These are phyloP conservation scores for Lyophyllum decastes DNA, from an alignment of 768 basidiomycete genomes.

Conservation along the genomic window DNA sequence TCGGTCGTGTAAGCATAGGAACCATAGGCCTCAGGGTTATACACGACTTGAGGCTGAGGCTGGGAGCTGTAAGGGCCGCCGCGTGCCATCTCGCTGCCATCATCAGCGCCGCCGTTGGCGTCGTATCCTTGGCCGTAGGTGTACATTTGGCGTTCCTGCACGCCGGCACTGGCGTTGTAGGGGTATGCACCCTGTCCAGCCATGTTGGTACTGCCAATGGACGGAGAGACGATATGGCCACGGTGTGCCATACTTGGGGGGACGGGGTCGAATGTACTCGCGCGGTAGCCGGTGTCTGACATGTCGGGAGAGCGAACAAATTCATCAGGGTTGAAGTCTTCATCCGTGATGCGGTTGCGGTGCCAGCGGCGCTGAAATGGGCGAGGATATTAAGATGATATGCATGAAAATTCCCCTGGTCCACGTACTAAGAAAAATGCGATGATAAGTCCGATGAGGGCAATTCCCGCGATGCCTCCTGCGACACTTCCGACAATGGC, in stretches of 20 bases:
- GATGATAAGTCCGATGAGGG: conserved; percentile 36
- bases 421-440: conserved; percentile 41
- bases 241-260: conserved; percentile 30
- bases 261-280: conserved; percentile 25
- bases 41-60: conserved; percentile 36
- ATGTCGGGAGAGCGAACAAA: conserved; percentile 22
- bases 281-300: conserved; percentile 20
- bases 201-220: conserved; percentile 33
- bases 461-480: conserved; percentile 40
- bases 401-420: neutral
- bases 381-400: conserved; percentile 4
- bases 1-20: conserved; percentile 39
- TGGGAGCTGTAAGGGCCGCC: conserved; percentile 42
- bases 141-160: conserved; percentile 41
- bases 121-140: conserved; percentile 36
- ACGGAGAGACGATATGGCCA: conserved; percentile 26
- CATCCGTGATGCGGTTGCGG: conserved; percentile 31
- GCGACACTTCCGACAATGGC: conserved; percentile 39
- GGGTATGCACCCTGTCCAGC: conserved; percentile 41
- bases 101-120: conserved; percentile 23
- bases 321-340: conserved; percentile 36
- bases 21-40: conserved; percentile 46
- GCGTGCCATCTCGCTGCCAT: conserved; percentile 27
- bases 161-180: neutral
- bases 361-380: conserved; percentile 35